Percentiles rank a stretch among this genome's conserved stretches.
Evolutionary conservation across 2,329 filamentous ascomycete species (phyloP).

Genomic region (Phialophora expanda): DNA sequence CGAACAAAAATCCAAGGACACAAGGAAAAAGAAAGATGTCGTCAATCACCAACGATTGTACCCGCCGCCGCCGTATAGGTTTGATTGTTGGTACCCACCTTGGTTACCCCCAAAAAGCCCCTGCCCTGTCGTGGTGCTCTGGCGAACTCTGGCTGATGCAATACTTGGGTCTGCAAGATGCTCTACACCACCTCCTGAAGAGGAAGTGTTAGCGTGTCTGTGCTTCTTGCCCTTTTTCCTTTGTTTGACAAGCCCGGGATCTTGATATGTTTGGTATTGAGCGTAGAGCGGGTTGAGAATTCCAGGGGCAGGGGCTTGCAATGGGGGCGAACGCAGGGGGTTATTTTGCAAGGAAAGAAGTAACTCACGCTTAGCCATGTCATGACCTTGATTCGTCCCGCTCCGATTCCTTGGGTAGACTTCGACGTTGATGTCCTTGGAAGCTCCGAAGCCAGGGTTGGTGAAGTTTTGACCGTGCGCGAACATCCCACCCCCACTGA

Average conservation of each 20-base stretch:
- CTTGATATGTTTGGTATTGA: constrained; percentile 77
- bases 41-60: constrained; percentile 70
- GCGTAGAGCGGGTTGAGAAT: constrained; percentile 92
- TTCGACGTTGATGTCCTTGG: constrained; percentile 75
- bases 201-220: constrained; percentile 99
- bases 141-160: constrained; percentile 95
- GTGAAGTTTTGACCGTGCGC: constrained; percentile 86
- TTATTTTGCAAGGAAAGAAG: constrained; percentile 91
- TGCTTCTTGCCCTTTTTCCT: constrained; percentile 99
- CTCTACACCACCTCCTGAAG: constrained; percentile 98
- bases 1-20: constrained; percentile 37
- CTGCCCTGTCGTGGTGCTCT: constrained; percentile 84
- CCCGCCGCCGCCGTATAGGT: constrained; percentile 76
- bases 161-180: constrained; percentile 99
- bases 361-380: constrained; percentile 97
- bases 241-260: constrained; percentile 87
- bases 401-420: constrained; percentile 75
- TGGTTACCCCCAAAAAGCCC: constrained; percentile 86
- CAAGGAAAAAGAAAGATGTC: constrained; percentile 38
- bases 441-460: constrained; percentile 63
- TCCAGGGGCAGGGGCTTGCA: constrained; percentile 78
- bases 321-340: constrained; percentile 79
- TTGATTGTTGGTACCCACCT: constrained; percentile 83
- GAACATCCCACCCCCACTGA: constrained; percentile 79
- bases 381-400: constrained; percentile 70